phyloP scores from a whole-genome alignment of 805 yeast genomes.

The Lipomyces sp. region DNA sequence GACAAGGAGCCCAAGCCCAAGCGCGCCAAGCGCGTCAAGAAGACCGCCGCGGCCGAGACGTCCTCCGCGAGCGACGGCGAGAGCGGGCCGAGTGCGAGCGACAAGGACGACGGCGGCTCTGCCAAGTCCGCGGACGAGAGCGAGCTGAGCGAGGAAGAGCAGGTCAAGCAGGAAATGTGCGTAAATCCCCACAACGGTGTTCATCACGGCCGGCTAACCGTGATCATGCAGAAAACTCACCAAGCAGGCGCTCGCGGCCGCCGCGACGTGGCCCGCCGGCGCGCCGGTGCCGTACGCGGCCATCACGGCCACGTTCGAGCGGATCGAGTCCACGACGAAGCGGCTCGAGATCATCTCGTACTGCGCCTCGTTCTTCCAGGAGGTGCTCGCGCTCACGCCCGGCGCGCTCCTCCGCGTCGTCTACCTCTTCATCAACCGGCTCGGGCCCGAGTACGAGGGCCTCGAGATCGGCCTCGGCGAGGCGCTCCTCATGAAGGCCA shows the following conservation, averaged over 20 bases:
- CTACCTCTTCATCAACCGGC: slow-evolving; percentile 71
- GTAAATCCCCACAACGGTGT: too few species aligned
- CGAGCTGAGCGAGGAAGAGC: too few species aligned
- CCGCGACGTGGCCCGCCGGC: slow-evolving; percentile 12
- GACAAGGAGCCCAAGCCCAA: too few species aligned
- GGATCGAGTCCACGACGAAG: slow-evolving; percentile 75
- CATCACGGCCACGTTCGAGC: slow-evolving; percentile 57
- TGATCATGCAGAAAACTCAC: too few species aligned
- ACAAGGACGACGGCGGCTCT: too few species aligned
- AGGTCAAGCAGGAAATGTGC: too few species aligned
- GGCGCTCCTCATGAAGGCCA: slow-evolving; percentile 78
- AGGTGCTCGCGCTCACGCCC: slow-evolving; percentile 56
- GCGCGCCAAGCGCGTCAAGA: too few species aligned
- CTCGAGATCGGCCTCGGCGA: slow-evolving; percentile 93
- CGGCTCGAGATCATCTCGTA: slow-evolving; percentile 75
- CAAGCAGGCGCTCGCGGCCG: background rate
- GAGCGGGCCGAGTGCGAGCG: too few species aligned
- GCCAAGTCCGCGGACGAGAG: too few species aligned
- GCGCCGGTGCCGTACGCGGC: slow-evolving; percentile 29
- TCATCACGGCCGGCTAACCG: too few species aligned
- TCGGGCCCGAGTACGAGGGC: slow-evolving; percentile 88
- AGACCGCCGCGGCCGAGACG: too few species aligned
- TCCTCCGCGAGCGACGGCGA: too few species aligned
- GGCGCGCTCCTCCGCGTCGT: slow-evolving; percentile 62
- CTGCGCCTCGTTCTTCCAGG: slow-evolving; percentile 68